These are phyloP conservation scores for Oryza coarctata DNA, from an alignment of 176 grass and related monocot species.

Conservation along the genomic window DNA sequence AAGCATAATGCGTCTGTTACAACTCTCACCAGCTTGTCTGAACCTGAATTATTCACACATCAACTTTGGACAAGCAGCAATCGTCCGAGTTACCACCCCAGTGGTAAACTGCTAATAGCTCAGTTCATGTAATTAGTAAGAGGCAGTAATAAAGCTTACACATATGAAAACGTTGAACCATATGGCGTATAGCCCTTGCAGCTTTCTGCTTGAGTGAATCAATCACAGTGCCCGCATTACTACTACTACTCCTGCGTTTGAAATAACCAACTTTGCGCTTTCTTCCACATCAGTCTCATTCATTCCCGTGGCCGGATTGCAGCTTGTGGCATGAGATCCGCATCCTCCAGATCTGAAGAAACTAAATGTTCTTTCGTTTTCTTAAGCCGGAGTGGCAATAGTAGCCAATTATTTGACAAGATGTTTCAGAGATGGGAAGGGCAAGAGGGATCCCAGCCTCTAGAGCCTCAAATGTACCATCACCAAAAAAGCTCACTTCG, in stretches of 20 bases:
- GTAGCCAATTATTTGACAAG: slow-evolving; percentile 47
- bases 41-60: not conserved
- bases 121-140: slow-evolving; percentile 4
- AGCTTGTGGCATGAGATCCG: slow-evolving; percentile 24
- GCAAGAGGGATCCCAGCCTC: slow-evolving; percentile 23
- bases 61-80: slow-evolving; percentile 5
- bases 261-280: not conserved
- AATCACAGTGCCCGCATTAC: not conserved
- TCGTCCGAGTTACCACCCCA: slow-evolving; percentile 16
- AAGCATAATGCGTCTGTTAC: slow-evolving; percentile 18
- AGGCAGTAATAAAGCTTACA: slow-evolving; percentile 29
- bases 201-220: slow-evolving; percentile 41
- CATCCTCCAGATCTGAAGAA: slow-evolving; percentile 30
- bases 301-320: not conserved
- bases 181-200: slow-evolving; percentile 43
- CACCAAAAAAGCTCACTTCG: not conserved
- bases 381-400: slow-evolving; percentile 18
- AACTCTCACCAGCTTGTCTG: not conserved
- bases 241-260: not conserved
- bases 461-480: slow-evolving; percentile 18
- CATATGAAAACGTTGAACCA: slow-evolving; percentile 25
- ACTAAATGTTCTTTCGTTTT: not conserved
- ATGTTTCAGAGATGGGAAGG: slow-evolving; percentile 34
- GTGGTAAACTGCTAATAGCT: not conserved
- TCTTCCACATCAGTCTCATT: not conserved